Evolutionary conservation across 257 asterid genomes (phyloP), one percentile per base, ranked within the genome.

Genomic region (Gentiana macrophylla): DNA sequence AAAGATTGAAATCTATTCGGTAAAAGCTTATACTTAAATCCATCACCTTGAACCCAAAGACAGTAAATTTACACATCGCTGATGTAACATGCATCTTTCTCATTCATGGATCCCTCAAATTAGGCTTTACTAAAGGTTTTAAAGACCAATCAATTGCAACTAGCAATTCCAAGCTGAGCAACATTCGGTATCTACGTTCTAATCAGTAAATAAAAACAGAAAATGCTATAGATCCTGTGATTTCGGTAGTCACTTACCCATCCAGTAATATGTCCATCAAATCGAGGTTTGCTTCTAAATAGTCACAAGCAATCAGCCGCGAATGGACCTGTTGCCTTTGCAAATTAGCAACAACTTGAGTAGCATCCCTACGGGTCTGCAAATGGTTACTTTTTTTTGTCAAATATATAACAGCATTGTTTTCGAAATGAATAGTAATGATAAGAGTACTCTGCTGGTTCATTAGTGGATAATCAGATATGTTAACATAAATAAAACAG

Each of bases 301-400:
- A 88, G 65, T 92, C 91, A 60, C 94, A 92, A 47, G 98, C 98
- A 71, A 88, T 88, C 84, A 92, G 57, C 76, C 83, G 79, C 6
- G 98, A 92, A 2, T 92, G 95, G 64, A 92, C 98, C 71, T 86
- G 97, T 57, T 92, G 98, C 79, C 98, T 83, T 76, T 92, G 98
- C 79, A 92, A 77, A 80, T 92, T 92, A 32, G 98, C 94, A 70
- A 92, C 95, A 63, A 92, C 95, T 71, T 85, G 97, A 3, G 97
- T 85, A 49, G 94, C 98, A 77, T 88, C 97, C 75, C 88, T 92
- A 62, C 97, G 93, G 44, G 95, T 69, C 98, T 91, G 86, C 77
- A 77, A 62, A 56, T 62, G 10, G 47, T 35, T 38, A 49, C 32
- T 37, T 12, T 44, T 36, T 37, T 12, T 44, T 49, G 43, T 55